Percentiles rank a stretch among this genome's conserved stretches.
These are phyloP conservation scores for Dendrostoma leiphaemia DNA, from an alignment of 2,329 filamentous ascomycete species.

Conservation along the genomic window DNA sequence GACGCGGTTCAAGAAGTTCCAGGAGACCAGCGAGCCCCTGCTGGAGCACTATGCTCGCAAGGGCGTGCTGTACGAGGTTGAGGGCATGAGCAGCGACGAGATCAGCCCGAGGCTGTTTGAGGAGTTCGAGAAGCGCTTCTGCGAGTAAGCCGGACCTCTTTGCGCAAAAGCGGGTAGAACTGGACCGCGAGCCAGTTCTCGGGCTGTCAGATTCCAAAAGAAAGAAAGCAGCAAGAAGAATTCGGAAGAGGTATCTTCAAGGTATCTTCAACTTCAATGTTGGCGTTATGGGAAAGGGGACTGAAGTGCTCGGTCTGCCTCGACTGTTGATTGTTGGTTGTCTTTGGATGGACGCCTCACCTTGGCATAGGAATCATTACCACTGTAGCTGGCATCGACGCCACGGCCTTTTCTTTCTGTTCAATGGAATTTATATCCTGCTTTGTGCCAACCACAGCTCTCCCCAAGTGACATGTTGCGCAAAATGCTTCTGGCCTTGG, in stretches of 20 bases:
- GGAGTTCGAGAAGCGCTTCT: conserved; percentile 80
- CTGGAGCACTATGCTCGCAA: conserved; percentile 85
- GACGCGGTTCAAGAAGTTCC: conserved; percentile 75
- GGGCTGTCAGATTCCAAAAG: not conserved
- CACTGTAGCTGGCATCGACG: not conserved
- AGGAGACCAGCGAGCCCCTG: conserved; percentile 80
- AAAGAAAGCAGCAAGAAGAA: too few relatives aligned
- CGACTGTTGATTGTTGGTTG: not conserved
- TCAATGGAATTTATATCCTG: not conserved
- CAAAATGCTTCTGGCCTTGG: too few relatives aligned
- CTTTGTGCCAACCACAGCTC: too few relatives aligned
- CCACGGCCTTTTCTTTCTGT: not conserved
- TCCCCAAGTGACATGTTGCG: too few relatives aligned
- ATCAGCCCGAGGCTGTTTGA: conserved; percentile 85
- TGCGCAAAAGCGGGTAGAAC: too few relatives aligned
- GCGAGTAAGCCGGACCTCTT: too few relatives aligned
- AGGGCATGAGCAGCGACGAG: conserved; percentile 89
- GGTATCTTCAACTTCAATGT: too few relatives aligned
- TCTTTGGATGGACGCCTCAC: not conserved
- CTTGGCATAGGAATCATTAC: not conserved
- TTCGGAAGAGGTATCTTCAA: too few relatives aligned
- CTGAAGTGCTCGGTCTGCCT: conserved; percentile 9
- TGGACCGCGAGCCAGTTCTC: not conserved
- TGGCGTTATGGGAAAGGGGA: not conserved
- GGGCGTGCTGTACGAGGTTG: conserved; percentile 81